A percentile compares a stretch with the other conserved stretches of the same genome.
phyloP scores from a whole-genome alignment of 306 rosid genomes.

The Citrullus mucosospermus region DNA sequence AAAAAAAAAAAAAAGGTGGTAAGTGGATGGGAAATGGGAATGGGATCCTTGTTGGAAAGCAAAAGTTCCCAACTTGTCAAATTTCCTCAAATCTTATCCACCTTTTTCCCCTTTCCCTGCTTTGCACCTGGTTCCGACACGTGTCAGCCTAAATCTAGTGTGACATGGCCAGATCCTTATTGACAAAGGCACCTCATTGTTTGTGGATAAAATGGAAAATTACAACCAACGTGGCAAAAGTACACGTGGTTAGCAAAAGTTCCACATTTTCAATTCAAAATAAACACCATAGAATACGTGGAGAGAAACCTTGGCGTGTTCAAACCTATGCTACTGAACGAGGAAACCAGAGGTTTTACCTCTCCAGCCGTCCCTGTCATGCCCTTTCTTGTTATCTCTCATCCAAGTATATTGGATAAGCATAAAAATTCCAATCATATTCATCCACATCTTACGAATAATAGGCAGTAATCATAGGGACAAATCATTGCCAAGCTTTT shows the following conservation, averaged over 20 bases:
- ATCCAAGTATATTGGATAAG: background rate
- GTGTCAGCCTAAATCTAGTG: background rate
- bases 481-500: background rate
- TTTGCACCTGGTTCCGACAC: background rate
- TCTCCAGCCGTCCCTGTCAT: background rate
- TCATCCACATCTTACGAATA: background rate
- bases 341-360: background rate
- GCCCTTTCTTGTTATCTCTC: background rate
- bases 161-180: background rate
- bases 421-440: background rate
- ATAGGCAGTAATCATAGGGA: background rate
- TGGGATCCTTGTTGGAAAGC: constrained; percentile 4
- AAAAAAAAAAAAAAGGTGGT: background rate
- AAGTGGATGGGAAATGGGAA: constrained; percentile 4
- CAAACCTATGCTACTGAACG: background rate
- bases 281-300: background rate
- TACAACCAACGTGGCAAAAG: background rate
- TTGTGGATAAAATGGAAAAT: background rate
- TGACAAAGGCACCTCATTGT: background rate
- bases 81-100: constrained; percentile 5
- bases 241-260: background rate
- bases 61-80: background rate
- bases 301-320: background rate
- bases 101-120: background rate
- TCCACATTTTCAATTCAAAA: background rate